phyloP scores from a whole-genome alignment of 2,329 filamentous ascomycete species.

The Ascochyta rabiei region DNA sequence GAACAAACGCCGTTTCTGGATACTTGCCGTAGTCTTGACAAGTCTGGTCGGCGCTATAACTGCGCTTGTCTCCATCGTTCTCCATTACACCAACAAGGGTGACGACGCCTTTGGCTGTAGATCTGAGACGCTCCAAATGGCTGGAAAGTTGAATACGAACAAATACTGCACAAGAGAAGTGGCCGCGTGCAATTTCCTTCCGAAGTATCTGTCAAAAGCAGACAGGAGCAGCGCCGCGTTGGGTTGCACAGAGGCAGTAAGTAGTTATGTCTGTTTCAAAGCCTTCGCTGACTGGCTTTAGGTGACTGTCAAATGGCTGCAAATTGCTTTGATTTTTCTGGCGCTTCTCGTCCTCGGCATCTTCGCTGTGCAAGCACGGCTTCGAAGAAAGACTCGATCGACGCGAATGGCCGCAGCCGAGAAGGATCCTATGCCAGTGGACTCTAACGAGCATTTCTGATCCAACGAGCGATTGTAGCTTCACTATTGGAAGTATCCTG shows the following conservation, averaged over 20 bases:
- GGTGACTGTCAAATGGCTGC: conserved; percentile 39
- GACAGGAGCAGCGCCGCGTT: conserved; percentile 20
- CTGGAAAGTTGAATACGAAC: conserved; percentile 33
- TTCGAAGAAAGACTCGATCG: conserved; percentile 29
- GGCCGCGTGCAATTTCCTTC: conserved; percentile 34
- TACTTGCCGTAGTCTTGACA: conserved; percentile 28
- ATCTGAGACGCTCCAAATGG: conserved; percentile 25
- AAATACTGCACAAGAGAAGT: conserved; percentile 37
- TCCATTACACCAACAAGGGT: conserved; percentile 36
- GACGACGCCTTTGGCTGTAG: conserved; percentile 34
- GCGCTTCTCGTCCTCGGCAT: conserved; percentile 27
- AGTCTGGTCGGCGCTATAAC: conserved; percentile 20
- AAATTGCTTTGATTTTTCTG: conserved; percentile 31
- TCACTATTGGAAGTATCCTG: not conserved
- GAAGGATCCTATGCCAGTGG: conserved; percentile 11
- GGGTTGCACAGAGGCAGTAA: conserved; percentile 38
- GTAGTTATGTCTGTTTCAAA: conserved; percentile 16
- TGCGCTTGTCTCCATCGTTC: conserved; percentile 31
- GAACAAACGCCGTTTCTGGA: conserved; percentile 38
- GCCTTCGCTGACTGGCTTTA: conserved; percentile 4
- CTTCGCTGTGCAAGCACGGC: conserved; percentile 30
- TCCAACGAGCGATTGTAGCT: not conserved
- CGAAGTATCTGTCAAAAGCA: conserved; percentile 16
- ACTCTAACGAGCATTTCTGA: conserved; percentile 1
- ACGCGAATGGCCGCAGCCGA: conserved; percentile 2